Evolutionary conservation across 129 eudicot genomes (phyloP), one percentile per base, ranked within the genome.

Genomic region (Cynara cardunculus): DNA sequence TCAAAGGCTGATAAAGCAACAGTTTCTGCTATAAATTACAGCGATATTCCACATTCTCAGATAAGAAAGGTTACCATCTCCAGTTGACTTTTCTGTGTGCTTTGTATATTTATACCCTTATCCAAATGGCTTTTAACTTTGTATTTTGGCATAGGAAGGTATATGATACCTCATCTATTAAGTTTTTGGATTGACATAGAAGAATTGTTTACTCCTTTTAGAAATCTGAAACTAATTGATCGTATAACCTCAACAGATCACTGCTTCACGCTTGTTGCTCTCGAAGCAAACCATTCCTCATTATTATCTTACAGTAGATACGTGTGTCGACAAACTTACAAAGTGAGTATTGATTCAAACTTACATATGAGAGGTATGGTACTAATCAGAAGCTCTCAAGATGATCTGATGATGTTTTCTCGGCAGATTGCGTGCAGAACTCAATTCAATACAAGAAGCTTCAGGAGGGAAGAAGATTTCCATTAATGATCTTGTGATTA

Each of bases 201-300:
- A 78, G 26, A 74, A 7, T 28, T 0, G 19, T 71, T 44, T 34
- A 18, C 3, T 28, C 1, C n/a, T 71, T 59, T 39, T 27, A 72
- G 25, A 18, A 25, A 79, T 39, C 18, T 32, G 49, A 69, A 73
- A 76, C 74, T 78, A 78, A 80, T 71, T 7, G 11, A 22, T 82
- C 19, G 18, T 77, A 26, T 70, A 66, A 77, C 31, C 27, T 37
- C 82, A 80, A 77, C 93, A 95, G 99, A 89, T 95, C 83, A 95
- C 99, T 12, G 99, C 99, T 68, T 80, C 97, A 46, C 90, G 97
- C 71, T 89, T 95, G 83, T 77, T 95, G 87, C 85, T 87, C 59
- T 92, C 99, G 67, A 95, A 95, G 82, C 99, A 95, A 85, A 95
- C 99, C 21, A 95, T 95, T 83, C 99, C 99, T 0, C 99, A 95